Evolutionary conservation across 208 protist genomes (phyloP), one percentile per base, ranked within the genome.

Genomic region (Leishmania martiniquensis): DNA sequence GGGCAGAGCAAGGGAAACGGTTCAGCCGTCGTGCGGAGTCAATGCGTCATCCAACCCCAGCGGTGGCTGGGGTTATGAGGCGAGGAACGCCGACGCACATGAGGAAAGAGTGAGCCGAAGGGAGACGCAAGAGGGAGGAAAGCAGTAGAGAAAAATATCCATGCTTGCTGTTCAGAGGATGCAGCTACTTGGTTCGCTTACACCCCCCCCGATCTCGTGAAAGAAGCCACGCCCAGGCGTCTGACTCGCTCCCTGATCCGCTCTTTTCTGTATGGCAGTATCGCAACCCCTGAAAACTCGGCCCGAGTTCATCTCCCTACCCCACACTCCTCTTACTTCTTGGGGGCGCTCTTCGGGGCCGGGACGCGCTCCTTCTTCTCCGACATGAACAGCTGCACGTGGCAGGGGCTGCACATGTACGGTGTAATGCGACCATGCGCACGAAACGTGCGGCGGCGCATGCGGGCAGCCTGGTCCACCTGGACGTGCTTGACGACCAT

Each of bases 351-450:
- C 81, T 91, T 94, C 54, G 89, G 89, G 67, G 86, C 89, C 32
- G 88, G 92, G 44, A 96, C 85, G 77, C 89, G 89, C 80, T 91
- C 85, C 85, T 93, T 87, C 68, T 90, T 89, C 84, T 95, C 85
- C 12, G 87, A 87, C 89, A 95, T 95, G 77, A 95, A 97, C 54
- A 97, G 86, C 85, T 97, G 89, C 76, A 97, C 92, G 78, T 97
- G 93, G 90, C 93, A 97, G 29, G 93, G 91, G 87, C 88, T 96
- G 92, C 93, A 96, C 95, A 98, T 98, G 94, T 93, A 98, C 63
- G 95, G 93, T 32, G 88, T 89, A 78, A 99, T 99, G 84, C 97
- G 93, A 71, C 98, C 98, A 85, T 99, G 98, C 65, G 98, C 98
- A 86, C 98, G 93, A 89, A 97, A 99, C 57, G 96, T 98, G 84